These are phyloP conservation scores for Drechmeria coniospora DNA, from an alignment of 2,329 filamentous ascomycete genomes.

Conservation along the genomic window DNA sequence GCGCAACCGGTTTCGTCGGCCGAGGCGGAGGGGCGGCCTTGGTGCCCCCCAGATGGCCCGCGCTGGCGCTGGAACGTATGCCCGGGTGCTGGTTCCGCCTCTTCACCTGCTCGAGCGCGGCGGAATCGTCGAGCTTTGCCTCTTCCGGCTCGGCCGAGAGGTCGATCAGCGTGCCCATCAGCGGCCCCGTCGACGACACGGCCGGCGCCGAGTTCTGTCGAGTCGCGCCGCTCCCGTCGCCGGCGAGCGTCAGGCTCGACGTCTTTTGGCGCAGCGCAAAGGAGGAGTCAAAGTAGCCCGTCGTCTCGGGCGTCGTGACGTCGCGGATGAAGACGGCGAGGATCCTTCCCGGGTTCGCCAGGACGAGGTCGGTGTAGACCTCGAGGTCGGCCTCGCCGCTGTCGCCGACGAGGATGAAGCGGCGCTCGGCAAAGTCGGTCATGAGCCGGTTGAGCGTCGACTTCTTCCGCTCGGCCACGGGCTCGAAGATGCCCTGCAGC, in stretches of 20 bases:
- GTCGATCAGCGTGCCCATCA: constrained; percentile 47
- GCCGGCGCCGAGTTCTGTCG: constrained; percentile 12
- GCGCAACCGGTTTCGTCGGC: constrained; percentile 40
- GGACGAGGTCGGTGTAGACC: constrained; percentile 85
- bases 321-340: constrained; percentile 87
- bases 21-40: constrained; percentile 35
- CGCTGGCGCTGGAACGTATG: constrained; percentile 11
- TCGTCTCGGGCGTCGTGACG: constrained; percentile 62
- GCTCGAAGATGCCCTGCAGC: constrained; percentile 95
- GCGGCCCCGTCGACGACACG: constrained; percentile 17
- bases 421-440: constrained; percentile 74
- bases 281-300: constrained; percentile 62
- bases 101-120: constrained; percentile 14
- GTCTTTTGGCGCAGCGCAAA: constrained; percentile 17
- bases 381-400: constrained; percentile 95
- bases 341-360: constrained; percentile 70
- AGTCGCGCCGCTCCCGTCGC: constrained; percentile 7
- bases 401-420: constrained; percentile 84
- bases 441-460: constrained; percentile 73
- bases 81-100: constrained; percentile 8
- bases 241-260: constrained; percentile 12
- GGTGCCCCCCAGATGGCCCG: constrained; percentile 15
- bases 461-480: constrained; percentile 88
- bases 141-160: constrained; percentile 37
- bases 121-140: constrained; percentile 18